Evolutionary conservation across 441 rosid genomes (phyloP), one percentile per base, ranked within the genome.

Genomic region (Eugenia klotzschiana): DNA sequence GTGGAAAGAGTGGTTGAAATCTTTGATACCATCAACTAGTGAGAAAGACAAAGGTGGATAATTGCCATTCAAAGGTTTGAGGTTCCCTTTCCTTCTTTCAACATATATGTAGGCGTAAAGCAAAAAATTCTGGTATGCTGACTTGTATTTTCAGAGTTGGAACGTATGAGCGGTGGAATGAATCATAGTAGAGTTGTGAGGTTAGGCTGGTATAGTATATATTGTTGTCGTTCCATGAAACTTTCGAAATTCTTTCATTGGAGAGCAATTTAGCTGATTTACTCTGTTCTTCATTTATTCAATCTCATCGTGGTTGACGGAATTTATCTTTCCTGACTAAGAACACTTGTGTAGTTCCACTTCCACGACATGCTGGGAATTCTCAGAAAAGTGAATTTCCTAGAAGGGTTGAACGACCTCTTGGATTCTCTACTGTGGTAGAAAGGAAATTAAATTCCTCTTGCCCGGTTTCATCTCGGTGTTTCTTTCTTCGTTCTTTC

Each of bases 1-100:
- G 23, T 97, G 99, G 99, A 97, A 97, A 90, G 90, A 91, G 83
- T 93, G 97, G 94, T 92, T 97, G 82, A 87, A 88, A 50, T 90
- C 91, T 69, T 92, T 92, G 84, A 82, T 83, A 87, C 85, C 92
- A 9, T 74, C 90, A 60, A 92, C 92, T 83, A 97, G 92, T 86
- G 86, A 86, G 84, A 93, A 89, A 79, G 96, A 92, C 82, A 89
- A 87, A 80, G 90, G 88, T 7, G 77, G 89, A 81, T 88, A 89
- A 86, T 94, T 90, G 46, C 77, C 77, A 18, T 33, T 64, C 14
- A n/a, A 9, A 13, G 33, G 2, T 18, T 64, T 64, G 58, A 55
- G 58, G 20, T 64, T 64, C 77, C n/a, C 20, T n/a, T 33, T 64
- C 77, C 77, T 64, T 64, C 77, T 64, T 33, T 33, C 77, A 64